Conservation (phyloP, 768 basidiomycete species). For the Pleurotus tuoliensis region DNA sequence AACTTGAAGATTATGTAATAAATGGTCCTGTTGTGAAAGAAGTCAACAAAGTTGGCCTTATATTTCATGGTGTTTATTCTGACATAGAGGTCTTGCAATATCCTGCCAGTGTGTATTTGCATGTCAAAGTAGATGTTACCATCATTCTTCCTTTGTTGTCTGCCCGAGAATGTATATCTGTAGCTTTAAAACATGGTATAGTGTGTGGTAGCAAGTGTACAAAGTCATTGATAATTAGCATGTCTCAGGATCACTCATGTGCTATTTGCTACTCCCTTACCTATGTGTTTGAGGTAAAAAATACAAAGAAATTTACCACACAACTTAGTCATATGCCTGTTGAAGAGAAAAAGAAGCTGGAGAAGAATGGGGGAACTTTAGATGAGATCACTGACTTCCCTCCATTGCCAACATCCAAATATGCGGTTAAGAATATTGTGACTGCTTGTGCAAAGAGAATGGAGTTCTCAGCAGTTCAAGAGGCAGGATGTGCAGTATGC, state of each 20-base stretch:
- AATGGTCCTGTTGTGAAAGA: background rate
- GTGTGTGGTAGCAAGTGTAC: background rate
- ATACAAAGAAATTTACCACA: background rate
- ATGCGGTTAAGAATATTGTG: background rate
- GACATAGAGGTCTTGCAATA: background rate
- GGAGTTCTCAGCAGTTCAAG: background rate
- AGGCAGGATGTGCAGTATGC: conserved; percentile 2
- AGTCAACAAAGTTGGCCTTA: background rate
- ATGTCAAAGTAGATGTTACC: background rate
- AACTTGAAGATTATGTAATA: background rate
- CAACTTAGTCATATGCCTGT: background rate
- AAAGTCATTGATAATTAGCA: background rate
- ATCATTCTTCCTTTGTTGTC: background rate
- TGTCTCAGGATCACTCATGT: background rate
- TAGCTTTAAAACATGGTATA: background rate
- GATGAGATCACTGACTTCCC: background rate
- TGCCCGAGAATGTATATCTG: background rate
- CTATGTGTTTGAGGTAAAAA: background rate
- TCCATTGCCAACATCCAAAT: background rate
- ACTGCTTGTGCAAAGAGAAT: background rate
- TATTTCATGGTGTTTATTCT: background rate
- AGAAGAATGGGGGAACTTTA: background rate
- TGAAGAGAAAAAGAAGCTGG: background rate
- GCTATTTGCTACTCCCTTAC: background rate
- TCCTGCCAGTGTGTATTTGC: background rate